Base-by-base conservation (phyloP, 2,329 filamentous ascomycete species). In the Juglanconis oblonga region DNA sequence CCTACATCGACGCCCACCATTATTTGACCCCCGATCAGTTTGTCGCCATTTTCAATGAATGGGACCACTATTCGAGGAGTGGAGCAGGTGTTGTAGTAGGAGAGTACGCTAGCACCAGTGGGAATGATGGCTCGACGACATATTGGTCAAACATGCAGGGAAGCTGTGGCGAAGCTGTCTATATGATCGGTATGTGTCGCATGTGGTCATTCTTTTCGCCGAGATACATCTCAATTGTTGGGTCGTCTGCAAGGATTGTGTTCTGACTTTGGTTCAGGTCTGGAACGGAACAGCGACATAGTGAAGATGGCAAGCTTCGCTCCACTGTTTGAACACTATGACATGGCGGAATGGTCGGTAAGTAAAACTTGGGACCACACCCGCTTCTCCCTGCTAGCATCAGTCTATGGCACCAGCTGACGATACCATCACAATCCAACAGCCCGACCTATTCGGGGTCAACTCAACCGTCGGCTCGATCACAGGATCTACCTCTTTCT, bases 261-360 rank as follows among this genome's bases (percentile, higher is more conserved):
- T 36, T 38, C 35, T 42, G 35, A 29, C 17, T 29, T 14, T 11
- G n/a, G n/a, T 9, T 11, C 38, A 52, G 35, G 24, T 13, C 76
- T 77, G n/a, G 81, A 84, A 71, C 73, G 80, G 52, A 83, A 82
- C 68, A 52, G 55, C 11, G 59, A 58, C 40, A 14, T 29, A 1
- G 55, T 58, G 1, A 55, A 57, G 51, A 57, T 57, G 1, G 35
- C 57, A 2, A 54, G 55, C 4, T 58, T 58, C 32, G 59, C 55
- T 5, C 55, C 59, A 13, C 32, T 62, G 3, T 47, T 62, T 2
- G 55, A 58, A 11, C 80, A 78, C 67, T 72, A 81, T 67, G 78
- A 82, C 68, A 69, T 74, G 31, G 81, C 77, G 76, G 75, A 80
- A 55, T 82, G 80, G 79, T 69, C 77, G 8, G 50, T 52, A 40